A percentile compares a stretch with the other conserved stretches of the same genome.
Evolutionary conservation across 2,329 filamentous ascomycete genomes (phyloP).

Genomic region (Pseudomassariella vexata): DNA sequence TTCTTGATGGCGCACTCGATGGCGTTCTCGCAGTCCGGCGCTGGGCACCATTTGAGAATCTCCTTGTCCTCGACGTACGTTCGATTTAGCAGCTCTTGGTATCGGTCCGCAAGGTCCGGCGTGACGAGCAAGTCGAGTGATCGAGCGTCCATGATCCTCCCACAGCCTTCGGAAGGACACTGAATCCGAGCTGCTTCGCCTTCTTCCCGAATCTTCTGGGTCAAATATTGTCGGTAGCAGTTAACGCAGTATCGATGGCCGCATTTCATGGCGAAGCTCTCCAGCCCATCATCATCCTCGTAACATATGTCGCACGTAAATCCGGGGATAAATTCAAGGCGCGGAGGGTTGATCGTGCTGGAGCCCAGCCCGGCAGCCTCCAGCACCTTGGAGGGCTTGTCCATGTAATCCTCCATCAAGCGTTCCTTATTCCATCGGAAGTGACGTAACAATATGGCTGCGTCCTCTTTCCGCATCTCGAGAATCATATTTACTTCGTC

Average conservation of each 20-base stretch:
- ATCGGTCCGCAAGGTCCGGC: constrained; percentile 53
- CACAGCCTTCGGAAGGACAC: constrained; percentile 83
- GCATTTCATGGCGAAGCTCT: constrained; percentile 92
- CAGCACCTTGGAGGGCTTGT: constrained; percentile 70
- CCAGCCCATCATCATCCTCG: constrained; percentile 71
- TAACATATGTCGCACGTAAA: constrained; percentile 96
- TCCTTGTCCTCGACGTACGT: constrained; percentile 98
- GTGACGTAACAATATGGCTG: constrained; percentile 82
- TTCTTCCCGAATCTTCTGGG: constrained; percentile 90
- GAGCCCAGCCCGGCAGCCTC: constrained; percentile 78
- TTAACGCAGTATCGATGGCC: constrained; percentile 88
- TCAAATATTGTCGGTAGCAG: constrained; percentile 87
- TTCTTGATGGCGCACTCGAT: constrained; percentile 84
- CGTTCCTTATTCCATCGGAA: constrained; percentile 96
- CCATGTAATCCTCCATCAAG: constrained; percentile 95
- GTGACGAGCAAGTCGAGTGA: constrained; percentile 74
- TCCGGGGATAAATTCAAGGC: constrained; percentile 63
- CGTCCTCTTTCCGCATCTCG: constrained; percentile 80
- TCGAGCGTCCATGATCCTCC: constrained; percentile 83
- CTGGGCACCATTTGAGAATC: constrained; percentile 93
- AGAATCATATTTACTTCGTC: constrained; percentile 88
- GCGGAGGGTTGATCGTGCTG: constrained; percentile 54
- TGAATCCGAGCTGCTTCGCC: constrained; percentile 93
- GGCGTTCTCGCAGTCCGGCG: constrained; percentile 93
- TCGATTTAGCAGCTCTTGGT: constrained; percentile 79